Evolutionary conservation across 495 filamentous ascomycete genomes (phyloP), one percentile per base, ranked within the genome.

Genomic region (Aspergillus ellipticus): DNA sequence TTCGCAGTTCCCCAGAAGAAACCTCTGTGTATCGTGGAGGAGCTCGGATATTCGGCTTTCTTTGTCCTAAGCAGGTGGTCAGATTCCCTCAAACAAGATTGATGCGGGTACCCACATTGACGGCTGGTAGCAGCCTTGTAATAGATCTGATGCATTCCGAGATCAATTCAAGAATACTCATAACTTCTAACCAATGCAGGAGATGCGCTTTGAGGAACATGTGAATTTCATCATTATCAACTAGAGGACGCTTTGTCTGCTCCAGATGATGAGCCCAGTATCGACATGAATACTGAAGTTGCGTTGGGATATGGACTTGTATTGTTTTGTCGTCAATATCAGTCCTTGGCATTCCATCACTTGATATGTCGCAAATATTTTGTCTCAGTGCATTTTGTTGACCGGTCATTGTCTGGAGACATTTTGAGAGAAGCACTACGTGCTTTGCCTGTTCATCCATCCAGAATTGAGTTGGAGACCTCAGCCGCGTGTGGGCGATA

Each of bases 11-110:
- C 46, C 56, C 15, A 71, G 54, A 15, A 67, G 39, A 53, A 76
- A 76, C 41, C 68, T 59, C 45, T 58, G 61, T 19, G 66, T 62
- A 64, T 79, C 71, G 42, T 63, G 33, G 13, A 73, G 39, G 55
- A 73, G 68, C 15, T 53, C 20, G 0, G 48, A 49, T 16, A 55
- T 17, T 26, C 41, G 17, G 69, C 58, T 35, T 65, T 63, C 26
- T 20, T 48, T 48, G 63, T 54, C 41, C 6, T 35, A 3, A 13
- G 49, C 31, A n/a, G n/a, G n/a, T 10, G 16, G 20, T 56, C 52
- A 42, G 39, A 43, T 7, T 20, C 8, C 20, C 19, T 6, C 10
- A 3, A 54, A 17, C 15, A 9, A 46, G 10, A 4, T 58, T 22
- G 49, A 56, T 17, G 24, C 56, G 49, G 45, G 53, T 6, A 33